Percentiles rank a stretch among this genome's conserved stretches.
phyloP scores from a whole-genome alignment of 1,284 basidiomycete species.

The Puccinia coronata region DNA sequence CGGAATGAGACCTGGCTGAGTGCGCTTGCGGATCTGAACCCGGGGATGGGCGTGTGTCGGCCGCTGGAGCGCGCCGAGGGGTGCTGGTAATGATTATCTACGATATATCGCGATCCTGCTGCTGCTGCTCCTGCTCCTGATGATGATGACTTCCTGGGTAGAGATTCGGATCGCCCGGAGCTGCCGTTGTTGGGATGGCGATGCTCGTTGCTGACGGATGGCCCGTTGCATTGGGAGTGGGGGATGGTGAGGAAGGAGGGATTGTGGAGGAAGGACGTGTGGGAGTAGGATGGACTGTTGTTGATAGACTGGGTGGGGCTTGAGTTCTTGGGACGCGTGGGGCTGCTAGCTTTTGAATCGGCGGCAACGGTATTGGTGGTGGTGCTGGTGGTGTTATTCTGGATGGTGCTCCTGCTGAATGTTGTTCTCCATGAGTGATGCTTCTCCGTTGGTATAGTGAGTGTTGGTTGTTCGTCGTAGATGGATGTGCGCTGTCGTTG shows the following conservation, averaged over 20 bases:
- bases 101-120: slow-evolving; percentile 3
- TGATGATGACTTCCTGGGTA: not conserved
- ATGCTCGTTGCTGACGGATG: not conserved
- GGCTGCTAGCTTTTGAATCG: not conserved
- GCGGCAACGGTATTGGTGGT: no score
- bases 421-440: no score
- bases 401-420: no score
- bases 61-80: not conserved
- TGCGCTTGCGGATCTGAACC: slow-evolving; percentile 21
- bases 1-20: slow-evolving; percentile 40
- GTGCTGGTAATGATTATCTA: not conserved
- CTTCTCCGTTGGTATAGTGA: no score
- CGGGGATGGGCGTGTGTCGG: not conserved
- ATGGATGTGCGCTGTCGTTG: no score
- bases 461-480: no score
- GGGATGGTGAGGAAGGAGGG: slow-evolving; percentile 24
- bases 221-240: not conserved
- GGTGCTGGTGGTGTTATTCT: no score
- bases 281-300: not conserved
- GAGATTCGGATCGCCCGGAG: not conserved
- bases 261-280: slow-evolving; percentile 1
- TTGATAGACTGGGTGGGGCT: no score
- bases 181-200: no score
- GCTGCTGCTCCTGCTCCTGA: not conserved
- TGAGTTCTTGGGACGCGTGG: not conserved